Conservation (phyloP, 352 stramenopile genomes). For the Phytophthora aleatoria region DNA sequence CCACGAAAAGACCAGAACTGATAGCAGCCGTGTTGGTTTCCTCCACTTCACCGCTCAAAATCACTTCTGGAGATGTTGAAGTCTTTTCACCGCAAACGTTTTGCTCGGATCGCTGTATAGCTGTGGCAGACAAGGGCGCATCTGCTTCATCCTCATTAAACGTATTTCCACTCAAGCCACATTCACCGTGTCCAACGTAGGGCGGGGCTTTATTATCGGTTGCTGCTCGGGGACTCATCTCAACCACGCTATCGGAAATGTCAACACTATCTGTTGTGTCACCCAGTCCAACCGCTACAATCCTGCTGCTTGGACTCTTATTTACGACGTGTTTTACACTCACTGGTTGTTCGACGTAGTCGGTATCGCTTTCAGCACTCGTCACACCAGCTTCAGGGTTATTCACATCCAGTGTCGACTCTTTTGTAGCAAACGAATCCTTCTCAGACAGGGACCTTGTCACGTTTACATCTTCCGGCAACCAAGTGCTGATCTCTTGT, state of each 20-base stretch:
- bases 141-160: slow-evolving; percentile 2
- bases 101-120: background rate
- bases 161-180: background rate
- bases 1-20: background rate
- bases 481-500: background rate
- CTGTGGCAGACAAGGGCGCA: background rate
- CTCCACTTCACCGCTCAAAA: background rate
- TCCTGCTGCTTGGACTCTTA: background rate
- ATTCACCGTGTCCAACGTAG: background rate
- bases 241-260: background rate
- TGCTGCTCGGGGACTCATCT: background rate
- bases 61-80: background rate
- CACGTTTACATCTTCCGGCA: background rate
- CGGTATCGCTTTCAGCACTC: background rate
- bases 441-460: background rate
- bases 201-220: background rate
- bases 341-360: background rate
- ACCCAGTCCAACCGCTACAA: background rate
- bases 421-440: background rate
- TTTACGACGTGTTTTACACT: background rate
- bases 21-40: background rate
- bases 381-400: background rate
- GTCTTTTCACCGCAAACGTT: background rate
- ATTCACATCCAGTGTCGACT: background rate
- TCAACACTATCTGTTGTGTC: background rate